Conservation (phyloP, 108 stramenopile genomes). For the Cyclotella choctawhatcheeana region DNA sequence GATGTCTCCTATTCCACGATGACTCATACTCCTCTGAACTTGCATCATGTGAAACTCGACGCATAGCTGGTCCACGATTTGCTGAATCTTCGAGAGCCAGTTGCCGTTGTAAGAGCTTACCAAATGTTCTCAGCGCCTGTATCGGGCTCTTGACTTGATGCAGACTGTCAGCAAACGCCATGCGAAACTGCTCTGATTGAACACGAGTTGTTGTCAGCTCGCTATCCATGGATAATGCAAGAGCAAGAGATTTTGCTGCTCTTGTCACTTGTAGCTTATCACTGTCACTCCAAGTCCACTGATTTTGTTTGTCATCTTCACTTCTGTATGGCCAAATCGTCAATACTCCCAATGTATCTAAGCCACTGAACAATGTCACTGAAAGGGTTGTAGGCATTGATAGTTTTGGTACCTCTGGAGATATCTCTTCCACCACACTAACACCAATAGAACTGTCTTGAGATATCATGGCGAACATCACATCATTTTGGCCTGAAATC, state of each 20-base stretch:
- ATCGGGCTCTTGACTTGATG: slow-evolving; percentile 92
- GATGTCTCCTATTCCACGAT: slow-evolving; percentile 25
- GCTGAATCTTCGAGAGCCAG: slow-evolving; percentile 55
- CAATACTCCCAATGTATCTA: slow-evolving; percentile 72
- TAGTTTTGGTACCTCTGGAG: neutral
- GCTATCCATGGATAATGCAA: slow-evolving; percentile 84
- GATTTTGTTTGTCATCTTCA: slow-evolving; percentile 15
- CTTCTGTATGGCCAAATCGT: slow-evolving; percentile 32
- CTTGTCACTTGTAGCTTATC: slow-evolving; percentile 74
- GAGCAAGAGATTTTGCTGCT: slow-evolving; percentile 76
- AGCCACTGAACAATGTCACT: slow-evolving; percentile 80
- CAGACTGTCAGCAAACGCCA: slow-evolving; percentile 73
- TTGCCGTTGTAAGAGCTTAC: slow-evolving; percentile 78
- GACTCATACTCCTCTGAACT: slow-evolving; percentile 11
- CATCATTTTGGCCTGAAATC: neutral
- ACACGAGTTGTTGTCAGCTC: slow-evolving; percentile 57
- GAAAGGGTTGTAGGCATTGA: slow-evolving; percentile 54
- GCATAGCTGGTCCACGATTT: slow-evolving; percentile 26
- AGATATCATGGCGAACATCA: slow-evolving; percentile 20
- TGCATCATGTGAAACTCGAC: slow-evolving; percentile 17
- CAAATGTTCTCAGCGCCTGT: slow-evolving; percentile 85
- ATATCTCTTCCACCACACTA: slow-evolving; percentile 51
- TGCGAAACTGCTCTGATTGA: slow-evolving; percentile 57
- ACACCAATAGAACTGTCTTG: slow-evolving; percentile 46
- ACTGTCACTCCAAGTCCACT: slow-evolving; percentile 55